Evolutionary conservation across 176 grass and related monocot genomes (phyloP), one percentile per base, ranked within the genome.

Genomic region (Coix lacrymajobi): DNA sequence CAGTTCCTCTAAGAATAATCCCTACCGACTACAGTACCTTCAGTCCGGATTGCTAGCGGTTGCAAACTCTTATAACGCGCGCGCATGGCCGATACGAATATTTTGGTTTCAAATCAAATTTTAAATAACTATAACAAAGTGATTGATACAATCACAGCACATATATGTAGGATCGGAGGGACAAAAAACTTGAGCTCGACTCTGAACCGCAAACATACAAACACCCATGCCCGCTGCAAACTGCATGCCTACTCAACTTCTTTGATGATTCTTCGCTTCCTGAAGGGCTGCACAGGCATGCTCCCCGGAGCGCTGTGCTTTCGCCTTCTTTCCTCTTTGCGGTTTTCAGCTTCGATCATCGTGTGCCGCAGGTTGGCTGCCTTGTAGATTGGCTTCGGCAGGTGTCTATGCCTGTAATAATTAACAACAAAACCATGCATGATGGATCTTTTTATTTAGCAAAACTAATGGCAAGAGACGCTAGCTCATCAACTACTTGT

Each of bases 351-450:
- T 84, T 95, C 96, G 19, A 91, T 83, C 83, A 95, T 91, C 7
- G 91, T 69, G 7, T 91, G 91, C 80, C 96, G 89, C 73, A 98
- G 43, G 39, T 78, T 68, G 57, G 76, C 62, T 30, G 96, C 96
- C 85, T 87, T 96, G 83, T 96, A 96, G 75, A 99, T 88, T 24
- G 96, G 89, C 90, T 90, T 99, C 2, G 96, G 96, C 40, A 98
- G 80, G 83, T 98, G 96, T 31, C 85, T 93, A 75, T 98, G 89
- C 65, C 96, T 98, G 87, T 60, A 87, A 19, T 13, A 34, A 69
- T 16, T 68, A 25, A 75, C 11, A 56, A 54, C 36, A 40, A 11
- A 10, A 5, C 10, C 58, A 62, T 20, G 6, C 17, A 52, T 52
- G 17, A 52, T 20, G 48, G 6, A 52, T 8, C 48, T 52, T 20